phyloP scores from a whole-genome alignment of 148 eudicot species.

The Nepenthes mirabilis region DNA sequence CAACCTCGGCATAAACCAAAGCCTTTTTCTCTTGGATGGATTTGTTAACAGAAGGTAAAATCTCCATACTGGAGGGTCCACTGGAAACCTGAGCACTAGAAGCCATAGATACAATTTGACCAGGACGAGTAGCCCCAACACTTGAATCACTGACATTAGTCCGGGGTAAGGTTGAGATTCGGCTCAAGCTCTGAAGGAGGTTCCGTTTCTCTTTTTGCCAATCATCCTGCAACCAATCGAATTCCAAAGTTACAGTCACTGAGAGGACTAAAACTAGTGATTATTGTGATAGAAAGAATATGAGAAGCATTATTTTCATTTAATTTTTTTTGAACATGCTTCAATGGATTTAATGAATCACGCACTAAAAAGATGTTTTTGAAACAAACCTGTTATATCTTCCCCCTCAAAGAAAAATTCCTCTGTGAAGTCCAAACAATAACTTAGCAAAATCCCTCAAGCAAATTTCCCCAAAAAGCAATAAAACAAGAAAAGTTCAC shows the following conservation, averaged over 20 bases:
- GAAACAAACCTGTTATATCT: too few species aligned
- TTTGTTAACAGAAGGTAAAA: conserved; percentile 41
- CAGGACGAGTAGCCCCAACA: conserved; percentile 32
- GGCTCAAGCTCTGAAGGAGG: conserved; percentile 79
- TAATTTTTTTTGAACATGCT: too few species aligned
- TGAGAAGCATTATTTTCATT: not conserved
- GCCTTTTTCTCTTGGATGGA: conserved; percentile 74
- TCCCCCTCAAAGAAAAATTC: too few species aligned
- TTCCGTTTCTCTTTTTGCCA: conserved; percentile 91
- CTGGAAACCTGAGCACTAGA: conserved; percentile 42
- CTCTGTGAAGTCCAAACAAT: too few species aligned
- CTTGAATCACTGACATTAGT: conserved; percentile 41
- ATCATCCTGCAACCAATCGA: conserved; percentile 50
- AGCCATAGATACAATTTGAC: conserved; percentile 46
- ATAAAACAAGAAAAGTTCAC: too few species aligned
- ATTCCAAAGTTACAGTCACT: not conserved
- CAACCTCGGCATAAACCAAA: conserved; percentile 62
- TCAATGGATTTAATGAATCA: too few species aligned
- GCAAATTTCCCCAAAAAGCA: too few species aligned
- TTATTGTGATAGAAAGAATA: not conserved
- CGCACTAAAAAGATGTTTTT: too few species aligned
- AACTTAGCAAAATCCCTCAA: too few species aligned
- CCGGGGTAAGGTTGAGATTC: conserved; percentile 76
- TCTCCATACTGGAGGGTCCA: conserved; percentile 59
- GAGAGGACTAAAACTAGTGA: not conserved